Conservation (phyloP, 2,329 filamentous ascomycete genomes). For the Phialophora chinensis region DNA sequence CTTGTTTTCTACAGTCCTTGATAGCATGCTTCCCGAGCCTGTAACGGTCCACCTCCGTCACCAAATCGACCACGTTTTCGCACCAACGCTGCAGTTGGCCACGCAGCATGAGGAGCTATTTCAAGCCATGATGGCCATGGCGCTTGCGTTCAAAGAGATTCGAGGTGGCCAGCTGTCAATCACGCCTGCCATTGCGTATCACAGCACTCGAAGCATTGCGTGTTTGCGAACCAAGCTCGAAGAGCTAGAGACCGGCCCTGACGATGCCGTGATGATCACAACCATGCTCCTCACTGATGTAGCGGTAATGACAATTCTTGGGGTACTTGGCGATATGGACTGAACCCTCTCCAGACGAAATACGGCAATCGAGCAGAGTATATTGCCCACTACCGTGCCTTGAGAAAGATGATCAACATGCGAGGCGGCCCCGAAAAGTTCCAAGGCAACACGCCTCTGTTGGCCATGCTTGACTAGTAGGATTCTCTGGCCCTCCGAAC, state of each 20-base stretch:
- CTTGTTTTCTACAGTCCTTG: not conserved
- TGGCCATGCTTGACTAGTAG: slow-evolving; percentile 19
- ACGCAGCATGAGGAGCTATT: slow-evolving; percentile 17
- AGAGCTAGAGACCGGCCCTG: slow-evolving; percentile 8
- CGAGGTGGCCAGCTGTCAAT: not conserved
- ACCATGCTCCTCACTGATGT: slow-evolving; percentile 12
- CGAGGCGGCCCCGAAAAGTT: slow-evolving; percentile 6
- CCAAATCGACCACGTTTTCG: not conserved
- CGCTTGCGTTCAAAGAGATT: slow-evolving; percentile 10
- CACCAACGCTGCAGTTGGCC: not conserved
- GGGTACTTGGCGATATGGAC: not conserved
- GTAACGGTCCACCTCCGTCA: not conserved
- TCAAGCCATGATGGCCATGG: slow-evolving; percentile 9
- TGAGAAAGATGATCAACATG: slow-evolving; percentile 15
- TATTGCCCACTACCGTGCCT: slow-evolving; percentile 2
- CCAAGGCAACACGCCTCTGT: not conserved
- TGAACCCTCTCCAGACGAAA: slow-evolving; percentile 9
- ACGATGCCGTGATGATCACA: slow-evolving; percentile 19
- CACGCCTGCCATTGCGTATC: slow-evolving; percentile 10
- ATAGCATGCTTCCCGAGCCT: not conserved
- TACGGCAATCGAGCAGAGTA: slow-evolving; percentile 12
- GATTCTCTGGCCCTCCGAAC: not conserved
- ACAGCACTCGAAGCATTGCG: slow-evolving; percentile 6
- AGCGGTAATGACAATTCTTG: slow-evolving; percentile 10
- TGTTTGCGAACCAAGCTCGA: slow-evolving; percentile 10